phyloP scores from a whole-genome alignment of 768 basidiomycete species.

The Pleurotus ostreatus region DNA sequence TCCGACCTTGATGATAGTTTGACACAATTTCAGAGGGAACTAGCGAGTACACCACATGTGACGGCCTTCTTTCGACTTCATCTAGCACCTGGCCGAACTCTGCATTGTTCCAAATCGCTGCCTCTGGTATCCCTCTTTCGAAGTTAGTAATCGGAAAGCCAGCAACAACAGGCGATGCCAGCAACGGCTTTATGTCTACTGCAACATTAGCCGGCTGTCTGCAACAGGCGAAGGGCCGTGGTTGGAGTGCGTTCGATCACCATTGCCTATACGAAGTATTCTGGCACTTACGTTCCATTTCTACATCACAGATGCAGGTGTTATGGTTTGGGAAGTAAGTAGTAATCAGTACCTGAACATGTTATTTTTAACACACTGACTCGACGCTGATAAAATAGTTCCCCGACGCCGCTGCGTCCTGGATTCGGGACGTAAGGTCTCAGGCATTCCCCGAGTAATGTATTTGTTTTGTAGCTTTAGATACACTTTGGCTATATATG shows the following conservation, averaged over 20 bases:
- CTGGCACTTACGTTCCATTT: not conserved
- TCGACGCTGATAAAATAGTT: constrained; percentile 20
- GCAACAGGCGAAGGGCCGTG: constrained; percentile 50
- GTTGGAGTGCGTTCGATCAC: constrained; percentile 56
- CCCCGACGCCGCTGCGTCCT: constrained; percentile 34
- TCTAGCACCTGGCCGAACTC: constrained; percentile 60
- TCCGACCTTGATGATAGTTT: not conserved
- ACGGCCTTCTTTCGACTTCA: constrained; percentile 52
- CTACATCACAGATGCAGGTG: constrained; percentile 21
- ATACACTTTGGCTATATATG: not conserved
- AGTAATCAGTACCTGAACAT: not conserved
- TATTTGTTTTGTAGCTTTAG: not conserved
- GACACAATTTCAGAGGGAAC: constrained; percentile 44
- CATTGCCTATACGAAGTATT: not conserved
- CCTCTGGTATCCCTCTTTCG: constrained; percentile 49
- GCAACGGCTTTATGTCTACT: constrained; percentile 59
- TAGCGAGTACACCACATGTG: constrained; percentile 62
- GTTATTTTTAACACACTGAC: not conserved
- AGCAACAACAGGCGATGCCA: constrained; percentile 45
- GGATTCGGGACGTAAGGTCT: constrained; percentile 35
- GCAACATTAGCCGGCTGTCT: constrained; percentile 57
- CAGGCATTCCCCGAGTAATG: constrained; percentile 29
- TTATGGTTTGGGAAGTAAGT: constrained; percentile 28
- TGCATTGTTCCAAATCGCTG: constrained; percentile 55
- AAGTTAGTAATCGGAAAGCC: constrained; percentile 82